phyloP scores from a whole-genome alignment of 192 early-diverging fungal species.

The Radiomyces spectabilis region DNA sequence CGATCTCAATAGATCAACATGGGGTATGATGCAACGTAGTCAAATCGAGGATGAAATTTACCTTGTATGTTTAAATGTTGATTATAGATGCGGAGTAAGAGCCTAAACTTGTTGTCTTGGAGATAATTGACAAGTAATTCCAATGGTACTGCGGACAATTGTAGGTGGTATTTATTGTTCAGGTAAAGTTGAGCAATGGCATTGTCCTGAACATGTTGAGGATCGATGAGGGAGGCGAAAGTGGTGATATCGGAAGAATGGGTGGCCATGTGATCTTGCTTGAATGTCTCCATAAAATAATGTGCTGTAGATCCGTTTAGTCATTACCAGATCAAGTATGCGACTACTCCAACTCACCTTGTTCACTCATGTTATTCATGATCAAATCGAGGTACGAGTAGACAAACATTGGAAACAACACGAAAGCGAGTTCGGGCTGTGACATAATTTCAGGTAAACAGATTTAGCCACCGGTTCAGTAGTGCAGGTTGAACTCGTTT shows the following conservation, averaged over 20 bases:
- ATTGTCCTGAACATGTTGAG: slow-evolving; percentile 73
- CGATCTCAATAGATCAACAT: too few relatives aligned
- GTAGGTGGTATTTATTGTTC: slow-evolving; percentile 75
- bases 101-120: slow-evolving; percentile 84
- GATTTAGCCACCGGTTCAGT: not conserved
- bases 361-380: slow-evolving; percentile 35
- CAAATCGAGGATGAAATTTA: too few relatives aligned
- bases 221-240: slow-evolving; percentile 56
- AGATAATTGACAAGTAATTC: slow-evolving; percentile 89
- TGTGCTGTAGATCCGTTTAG: slow-evolving; percentile 35
- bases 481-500: not conserved
- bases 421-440: slow-evolving; percentile 72
- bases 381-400: slow-evolving; percentile 87
- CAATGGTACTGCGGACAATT: slow-evolving; percentile 78
- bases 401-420: slow-evolving; percentile 87
- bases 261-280: slow-evolving; percentile 63
- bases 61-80: slow-evolving; percentile 80
- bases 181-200: slow-evolving; percentile 73
- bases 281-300: slow-evolving; percentile 70
- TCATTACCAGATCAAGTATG: not conserved
- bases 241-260: slow-evolving; percentile 65
- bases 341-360: slow-evolving; percentile 37
- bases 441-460: not conserved
- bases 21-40: too few relatives aligned
- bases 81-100: slow-evolving; percentile 84